phyloP scores from a whole-genome alignment of 225 moss, liverwort and hornwort genomes.

The Thuidium tamariscinum region DNA sequence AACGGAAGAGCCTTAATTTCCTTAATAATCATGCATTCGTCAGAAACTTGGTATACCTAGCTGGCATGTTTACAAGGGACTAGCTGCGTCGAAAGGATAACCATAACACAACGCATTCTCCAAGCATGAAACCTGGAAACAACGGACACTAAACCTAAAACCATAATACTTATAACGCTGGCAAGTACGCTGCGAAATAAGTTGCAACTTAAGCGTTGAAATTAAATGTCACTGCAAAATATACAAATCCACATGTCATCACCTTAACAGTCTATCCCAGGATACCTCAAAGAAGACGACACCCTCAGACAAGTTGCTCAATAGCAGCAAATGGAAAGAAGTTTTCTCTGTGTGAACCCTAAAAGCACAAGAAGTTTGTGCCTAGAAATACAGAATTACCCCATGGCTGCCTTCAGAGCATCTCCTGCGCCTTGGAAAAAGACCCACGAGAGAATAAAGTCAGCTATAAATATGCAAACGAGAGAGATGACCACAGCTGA shows the following conservation, averaged over 20 bases:
- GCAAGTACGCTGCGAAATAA: neutral
- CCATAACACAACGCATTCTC: neutral
- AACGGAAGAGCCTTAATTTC: neutral
- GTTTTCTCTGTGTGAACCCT: neutral
- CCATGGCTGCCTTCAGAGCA: constrained; percentile 97
- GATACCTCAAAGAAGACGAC: neutral
- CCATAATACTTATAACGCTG: neutral
- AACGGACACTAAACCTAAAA: neutral
- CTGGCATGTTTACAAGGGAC: neutral
- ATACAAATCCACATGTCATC: neutral
- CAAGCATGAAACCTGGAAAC: neutral
- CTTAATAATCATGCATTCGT: neutral
- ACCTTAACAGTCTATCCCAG: neutral
- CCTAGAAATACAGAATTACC: constrained; percentile 44
- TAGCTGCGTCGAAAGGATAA: neutral
- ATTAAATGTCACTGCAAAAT: neutral
- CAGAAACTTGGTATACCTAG: neutral
- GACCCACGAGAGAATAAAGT: constrained; percentile 88
- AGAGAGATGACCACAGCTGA: constrained; percentile 99
- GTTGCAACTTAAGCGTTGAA: neutral
- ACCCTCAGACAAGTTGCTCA: neutral
- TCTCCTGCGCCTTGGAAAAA: constrained; percentile 99
- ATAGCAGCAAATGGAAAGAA: neutral
- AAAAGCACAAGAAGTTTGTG: constrained; percentile 4
- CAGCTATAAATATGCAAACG: constrained; percentile 98